phyloP scores from a whole-genome alignment of 2,329 filamentous ascomycete species.

The Aspergillus sp. region DNA sequence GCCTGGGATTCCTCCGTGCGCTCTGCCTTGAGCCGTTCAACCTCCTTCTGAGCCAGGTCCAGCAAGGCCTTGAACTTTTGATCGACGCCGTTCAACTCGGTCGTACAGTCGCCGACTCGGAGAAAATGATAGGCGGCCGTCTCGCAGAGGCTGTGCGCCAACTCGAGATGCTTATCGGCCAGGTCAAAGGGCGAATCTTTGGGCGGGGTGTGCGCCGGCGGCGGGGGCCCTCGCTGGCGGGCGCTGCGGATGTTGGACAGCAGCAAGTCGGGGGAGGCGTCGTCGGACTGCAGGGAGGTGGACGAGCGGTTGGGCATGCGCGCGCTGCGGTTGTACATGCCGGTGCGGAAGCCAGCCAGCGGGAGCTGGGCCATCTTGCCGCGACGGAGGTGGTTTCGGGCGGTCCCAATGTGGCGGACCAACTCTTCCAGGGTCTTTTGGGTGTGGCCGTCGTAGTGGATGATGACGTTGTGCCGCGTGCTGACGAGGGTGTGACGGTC shows the following conservation, averaged over 20 bases:
- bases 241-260: constrained; percentile 26
- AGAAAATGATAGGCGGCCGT: constrained; percentile 84
- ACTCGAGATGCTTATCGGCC: constrained; percentile 75
- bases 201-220: constrained; percentile 50
- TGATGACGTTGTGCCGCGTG: constrained; percentile 72
- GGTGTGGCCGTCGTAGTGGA: constrained; percentile 89
- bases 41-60: constrained; percentile 59
- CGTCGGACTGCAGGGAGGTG: background rate
- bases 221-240: constrained; percentile 13
- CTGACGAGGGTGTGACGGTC: constrained; percentile 56
- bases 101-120: constrained; percentile 79
- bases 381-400: constrained; percentile 80
- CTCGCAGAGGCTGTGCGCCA: constrained; percentile 78
- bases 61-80: constrained; percentile 63
- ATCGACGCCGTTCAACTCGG: constrained; percentile 69
- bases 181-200: constrained; percentile 66
- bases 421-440: constrained; percentile 79
- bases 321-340: constrained; percentile 12
- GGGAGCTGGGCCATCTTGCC: constrained; percentile 61
- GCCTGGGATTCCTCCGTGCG: constrained; percentile 32
- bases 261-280: constrained; percentile 10
- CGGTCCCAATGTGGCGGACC: constrained; percentile 76
- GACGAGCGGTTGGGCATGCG: background rate
- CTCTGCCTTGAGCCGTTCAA: constrained; percentile 55
- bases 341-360: constrained; percentile 20